Percentiles rank a stretch among this genome's conserved stretches.
phyloP scores from a whole-genome alignment of 73 alveolate genomes.

The Paramecium caudatum region DNA sequence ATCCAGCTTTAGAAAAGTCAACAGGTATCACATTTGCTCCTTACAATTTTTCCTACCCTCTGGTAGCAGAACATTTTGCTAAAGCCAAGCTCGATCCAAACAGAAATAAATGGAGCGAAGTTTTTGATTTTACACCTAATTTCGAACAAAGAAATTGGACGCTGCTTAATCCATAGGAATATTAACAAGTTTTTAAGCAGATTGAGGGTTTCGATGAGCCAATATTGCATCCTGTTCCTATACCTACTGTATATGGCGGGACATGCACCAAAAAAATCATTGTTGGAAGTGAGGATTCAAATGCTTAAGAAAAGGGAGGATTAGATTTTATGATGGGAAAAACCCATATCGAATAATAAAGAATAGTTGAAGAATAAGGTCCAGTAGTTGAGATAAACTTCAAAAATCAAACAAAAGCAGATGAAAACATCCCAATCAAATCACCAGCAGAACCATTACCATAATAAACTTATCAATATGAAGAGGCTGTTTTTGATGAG shows the following conservation, averaged over 20 bases:
- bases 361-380: too few species aligned
- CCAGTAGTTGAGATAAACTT: too few species aligned
- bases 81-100: conserved; percentile 78
- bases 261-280: conserved; percentile 44
- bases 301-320: conserved; percentile 21
- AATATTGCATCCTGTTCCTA: conserved; percentile 77
- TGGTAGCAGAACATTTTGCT: conserved; percentile 71
- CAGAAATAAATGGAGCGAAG: conserved; percentile 85
- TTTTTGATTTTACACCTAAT: conserved; percentile 85
- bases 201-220: conserved; percentile 82
- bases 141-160: conserved; percentile 76
- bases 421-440: too few species aligned
- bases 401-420: too few species aligned
- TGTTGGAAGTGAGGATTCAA: conserved; percentile 69
- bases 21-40: conserved; percentile 81
- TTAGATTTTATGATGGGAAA: conserved; percentile 58
- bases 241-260: conserved; percentile 86
- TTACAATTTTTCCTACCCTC: conserved; percentile 83
- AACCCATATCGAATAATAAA: too few species aligned
- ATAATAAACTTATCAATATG: background rate
- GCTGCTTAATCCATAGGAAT: conserved; percentile 79
- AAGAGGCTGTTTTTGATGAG: background rate
- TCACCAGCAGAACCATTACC: background rate
- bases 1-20: conserved; percentile 87
- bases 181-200: conserved; percentile 53